Evolutionary conservation across 2,329 filamentous ascomycete genomes (phyloP).

Genomic region (Pseudogymnoascus sp.): DNA sequence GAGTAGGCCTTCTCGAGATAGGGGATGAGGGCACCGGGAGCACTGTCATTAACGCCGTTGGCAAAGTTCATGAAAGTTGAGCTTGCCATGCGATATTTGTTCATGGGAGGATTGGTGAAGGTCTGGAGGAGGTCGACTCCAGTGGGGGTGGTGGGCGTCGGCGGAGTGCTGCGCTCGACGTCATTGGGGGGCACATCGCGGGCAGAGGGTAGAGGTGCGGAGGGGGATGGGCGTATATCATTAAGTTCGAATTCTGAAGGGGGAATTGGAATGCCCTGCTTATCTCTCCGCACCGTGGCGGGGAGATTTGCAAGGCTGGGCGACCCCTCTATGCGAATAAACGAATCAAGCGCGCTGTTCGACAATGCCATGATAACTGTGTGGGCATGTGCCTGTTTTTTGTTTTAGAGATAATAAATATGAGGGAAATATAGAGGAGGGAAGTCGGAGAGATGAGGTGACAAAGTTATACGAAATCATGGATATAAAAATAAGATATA

Average conservation of each 20-base stretch:
- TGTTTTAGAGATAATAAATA: background rate
- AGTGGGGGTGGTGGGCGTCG: conserved; percentile 37
- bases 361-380: background rate
- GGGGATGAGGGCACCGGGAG: conserved; percentile 71
- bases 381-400: background rate
- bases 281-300: conserved; percentile 1
- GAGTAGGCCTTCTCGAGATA: conserved; percentile 70
- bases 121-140: conserved; percentile 47
- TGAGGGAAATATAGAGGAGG: background rate
- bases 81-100: conserved; percentile 61
- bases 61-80: conserved; percentile 61
- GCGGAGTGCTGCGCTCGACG: conserved; percentile 48
- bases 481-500: background rate
- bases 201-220: background rate
- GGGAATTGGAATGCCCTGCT: background rate
- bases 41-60: conserved; percentile 68
- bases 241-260: background rate
- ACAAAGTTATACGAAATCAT: background rate
- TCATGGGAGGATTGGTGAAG: conserved; percentile 57
- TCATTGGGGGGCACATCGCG: conserved; percentile 18
- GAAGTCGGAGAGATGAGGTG: background rate
- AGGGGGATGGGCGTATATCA: background rate
- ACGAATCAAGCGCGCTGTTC: background rate
- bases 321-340: background rate
- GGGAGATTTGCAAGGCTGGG: background rate